Base-by-base conservation (phyloP, 2,329 filamentous ascomycete species). In the Lasiodiplodia citricola region DNA sequence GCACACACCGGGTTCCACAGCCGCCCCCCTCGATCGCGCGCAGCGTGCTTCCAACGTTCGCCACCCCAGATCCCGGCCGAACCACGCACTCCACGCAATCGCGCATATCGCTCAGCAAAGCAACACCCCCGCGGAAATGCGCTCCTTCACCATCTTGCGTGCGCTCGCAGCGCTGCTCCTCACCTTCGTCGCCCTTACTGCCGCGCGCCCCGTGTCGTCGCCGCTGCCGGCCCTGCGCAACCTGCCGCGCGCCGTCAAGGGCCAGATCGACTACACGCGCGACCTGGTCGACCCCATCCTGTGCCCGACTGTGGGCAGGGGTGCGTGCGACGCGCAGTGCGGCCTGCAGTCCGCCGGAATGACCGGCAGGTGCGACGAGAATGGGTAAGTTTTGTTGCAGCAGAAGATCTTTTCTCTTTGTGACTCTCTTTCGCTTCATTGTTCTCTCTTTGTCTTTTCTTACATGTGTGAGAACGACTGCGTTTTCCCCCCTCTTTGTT, bases 251-350 rank as follows among this genome's bases (percentile, higher is more conserved):
- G 41, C 57, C 41, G 21, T 16, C 23, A 66, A 66, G 37, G 63
- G 63, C 35, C 25, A 47, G n/a, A 66, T 56, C 38, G 63, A 66
- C 51, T 67, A 67, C 55, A 58, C 65, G 38, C 65, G 55, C 41
- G 65, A 67, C 21, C 41, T 67, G 6, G 54, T 67, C 4, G 55
- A 60, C 4, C 65, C 65, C 37, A 60, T 67, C 21, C 54, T 67
- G n/a, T 67, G 65, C 31, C 65, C 65, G 14, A 31, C 55, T 2
- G 21, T 28, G 8, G 65, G 52, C 2, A 52, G 41, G 18, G 65
- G 65, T 3, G 55, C 52, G 4, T 56, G 65, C 54, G 54, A 35
- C 11, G 25, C 41, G 8, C 57, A 62, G 41, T 62, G 57, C 57
- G 57, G 57, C 4, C 41, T n/a, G 2, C n/a, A 35, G 4, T 38